Conservation (phyloP, 1,284 basidiomycete species). For the Afroboletus lepidellus region DNA sequence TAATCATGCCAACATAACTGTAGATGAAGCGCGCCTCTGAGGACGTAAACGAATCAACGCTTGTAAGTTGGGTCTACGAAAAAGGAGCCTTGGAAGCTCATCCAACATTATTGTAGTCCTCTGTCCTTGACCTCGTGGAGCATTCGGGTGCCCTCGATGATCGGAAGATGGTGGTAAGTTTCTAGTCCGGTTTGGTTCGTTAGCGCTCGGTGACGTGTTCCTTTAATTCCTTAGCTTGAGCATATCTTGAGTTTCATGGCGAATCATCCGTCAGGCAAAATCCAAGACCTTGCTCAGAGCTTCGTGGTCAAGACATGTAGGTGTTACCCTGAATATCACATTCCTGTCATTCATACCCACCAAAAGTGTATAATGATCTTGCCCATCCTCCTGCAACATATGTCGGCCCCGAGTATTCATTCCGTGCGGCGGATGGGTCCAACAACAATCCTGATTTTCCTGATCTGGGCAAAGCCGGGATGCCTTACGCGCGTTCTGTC, state of each 20-base stretch:
- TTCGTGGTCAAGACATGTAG: constrained; percentile 56
- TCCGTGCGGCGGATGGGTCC: constrained; percentile 71
- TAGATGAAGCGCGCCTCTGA: constrained; percentile 32
- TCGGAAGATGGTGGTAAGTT: constrained; percentile 49
- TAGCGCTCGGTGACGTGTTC: background rate
- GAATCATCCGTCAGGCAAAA: constrained; percentile 49
- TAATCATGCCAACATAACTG: background rate
- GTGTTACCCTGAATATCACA: constrained; percentile 26
- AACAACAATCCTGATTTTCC: constrained; percentile 72
- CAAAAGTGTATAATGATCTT: constrained; percentile 72
- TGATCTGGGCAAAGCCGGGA: constrained; percentile 70
- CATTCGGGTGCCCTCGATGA: constrained; percentile 66
- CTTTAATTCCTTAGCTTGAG: constrained; percentile 52
- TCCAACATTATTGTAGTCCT: constrained; percentile 37
- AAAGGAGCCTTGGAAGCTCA: background rate
- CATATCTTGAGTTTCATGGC: constrained; percentile 63
- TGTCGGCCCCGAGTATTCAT: constrained; percentile 60
- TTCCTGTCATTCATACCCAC: constrained; percentile 3
- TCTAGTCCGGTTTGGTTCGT: background rate
- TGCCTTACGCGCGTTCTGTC: constrained; percentile 78
- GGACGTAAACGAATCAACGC: constrained; percentile 30
- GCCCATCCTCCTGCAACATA: constrained; percentile 71
- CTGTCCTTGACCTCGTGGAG: constrained; percentile 53
- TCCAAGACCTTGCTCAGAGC: constrained; percentile 49
- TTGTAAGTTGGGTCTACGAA: constrained; percentile 17